Percentiles rank a stretch among this genome's conserved stretches.
Conservation (phyloP, 768 basidiomycete species). For the Boletus coccyginus region DNA sequence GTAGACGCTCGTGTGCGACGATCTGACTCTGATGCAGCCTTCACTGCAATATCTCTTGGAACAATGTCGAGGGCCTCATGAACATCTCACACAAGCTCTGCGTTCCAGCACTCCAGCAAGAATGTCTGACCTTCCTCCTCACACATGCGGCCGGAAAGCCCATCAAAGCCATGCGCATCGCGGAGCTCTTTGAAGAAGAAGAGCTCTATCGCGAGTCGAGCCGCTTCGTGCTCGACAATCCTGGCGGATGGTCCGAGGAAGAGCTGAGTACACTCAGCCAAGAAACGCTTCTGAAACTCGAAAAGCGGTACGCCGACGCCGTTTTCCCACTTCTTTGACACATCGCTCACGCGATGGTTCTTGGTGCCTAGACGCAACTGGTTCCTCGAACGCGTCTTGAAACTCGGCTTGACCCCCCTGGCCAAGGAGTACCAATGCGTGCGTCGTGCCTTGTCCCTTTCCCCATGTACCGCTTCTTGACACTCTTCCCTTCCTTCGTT, state of each 20-base stretch:
- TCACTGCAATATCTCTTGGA: slow-evolving; percentile 93
- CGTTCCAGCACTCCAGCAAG: slow-evolving; percentile 73
- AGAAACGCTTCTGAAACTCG: slow-evolving; percentile 84
- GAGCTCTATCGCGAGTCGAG: slow-evolving; percentile 89
- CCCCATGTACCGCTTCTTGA: neutral
- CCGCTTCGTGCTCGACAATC: slow-evolving; percentile 90
- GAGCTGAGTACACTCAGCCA: slow-evolving; percentile 79
- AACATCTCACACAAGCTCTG: slow-evolving; percentile 89
- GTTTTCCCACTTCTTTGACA: too few relatives aligned
- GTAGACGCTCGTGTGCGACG: neutral
- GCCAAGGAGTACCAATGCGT: slow-evolving; percentile 97
- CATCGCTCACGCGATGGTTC: neutral
- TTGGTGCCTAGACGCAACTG: slow-evolving; percentile 61
- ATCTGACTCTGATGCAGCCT: slow-evolving; percentile 43
- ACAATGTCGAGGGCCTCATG: slow-evolving; percentile 89
- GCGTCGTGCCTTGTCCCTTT: slow-evolving; percentile 24
- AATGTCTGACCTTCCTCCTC: slow-evolving; percentile 84
- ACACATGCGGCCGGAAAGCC: slow-evolving; percentile 92
- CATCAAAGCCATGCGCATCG: slow-evolving; percentile 90
- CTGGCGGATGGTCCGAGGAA: slow-evolving; percentile 78
- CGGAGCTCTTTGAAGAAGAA: slow-evolving; percentile 87
- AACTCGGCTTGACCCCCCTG: slow-evolving; percentile 80
- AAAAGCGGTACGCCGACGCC: slow-evolving; percentile 58
- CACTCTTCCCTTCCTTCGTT: neutral
- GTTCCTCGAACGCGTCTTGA: slow-evolving; percentile 93